Evolutionary conservation across 169 alveolate species (phyloP).

Genomic region (Ichthyophthirius multifiliis): DNA sequence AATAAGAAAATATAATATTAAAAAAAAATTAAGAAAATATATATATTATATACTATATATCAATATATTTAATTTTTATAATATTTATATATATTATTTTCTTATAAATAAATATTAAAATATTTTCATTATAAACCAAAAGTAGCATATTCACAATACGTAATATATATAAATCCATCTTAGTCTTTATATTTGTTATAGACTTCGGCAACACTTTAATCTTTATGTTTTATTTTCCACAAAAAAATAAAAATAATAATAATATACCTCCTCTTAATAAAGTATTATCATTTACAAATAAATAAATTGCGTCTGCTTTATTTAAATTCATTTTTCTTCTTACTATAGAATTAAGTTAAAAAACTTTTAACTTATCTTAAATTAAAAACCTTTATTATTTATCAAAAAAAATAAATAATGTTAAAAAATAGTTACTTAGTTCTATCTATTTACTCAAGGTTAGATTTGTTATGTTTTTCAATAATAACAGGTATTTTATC

Average conservation of each 20-base stretch:
- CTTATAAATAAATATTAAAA: no score
- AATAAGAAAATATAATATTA: no score
- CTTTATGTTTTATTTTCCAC: neutral
- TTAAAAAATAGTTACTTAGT: neutral
- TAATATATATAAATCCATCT: neutral
- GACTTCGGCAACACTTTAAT: neutral
- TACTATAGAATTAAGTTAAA: neutral
- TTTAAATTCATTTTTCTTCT: conserved; percentile 8
- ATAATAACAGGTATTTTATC: conserved; percentile 20
- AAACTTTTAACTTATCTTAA: neutral
- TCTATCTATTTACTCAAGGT: neutral
- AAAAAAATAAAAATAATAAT: neutral
- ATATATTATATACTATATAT: no score
- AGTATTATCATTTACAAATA: neutral
- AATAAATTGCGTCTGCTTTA: conserved; percentile 4
- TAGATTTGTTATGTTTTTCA: conserved; percentile 17
- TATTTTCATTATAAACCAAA: no score
- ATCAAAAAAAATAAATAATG: neutral
- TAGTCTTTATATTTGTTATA: conserved; percentile 1
- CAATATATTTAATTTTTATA: no score
- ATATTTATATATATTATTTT: no score
- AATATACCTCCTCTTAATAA: neutral
- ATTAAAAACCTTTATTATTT: neutral
- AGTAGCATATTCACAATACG: neutral
- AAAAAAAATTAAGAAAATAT: no score